phyloP scores from a whole-genome alignment of 177 flowering plant genomes.

The Tripterygium wilfordii region DNA sequence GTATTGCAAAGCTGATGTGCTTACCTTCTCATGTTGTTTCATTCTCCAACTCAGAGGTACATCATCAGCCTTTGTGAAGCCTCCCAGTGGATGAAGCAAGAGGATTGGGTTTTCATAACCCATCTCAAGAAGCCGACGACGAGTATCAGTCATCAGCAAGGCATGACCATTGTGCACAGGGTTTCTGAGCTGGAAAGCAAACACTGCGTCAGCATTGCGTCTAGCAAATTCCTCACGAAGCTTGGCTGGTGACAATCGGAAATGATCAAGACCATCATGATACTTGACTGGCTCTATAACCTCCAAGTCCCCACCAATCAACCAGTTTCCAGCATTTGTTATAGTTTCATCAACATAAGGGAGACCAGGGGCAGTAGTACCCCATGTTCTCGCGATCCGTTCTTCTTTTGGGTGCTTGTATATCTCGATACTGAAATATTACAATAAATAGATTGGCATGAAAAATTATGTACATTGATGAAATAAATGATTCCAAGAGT shows the following conservation, averaged over 20 bases:
- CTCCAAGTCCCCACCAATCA: constrained; percentile 93
- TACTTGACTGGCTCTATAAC: constrained; percentile 84
- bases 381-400: constrained; percentile 94
- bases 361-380: constrained; percentile 84
- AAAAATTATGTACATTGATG: too few species aligned
- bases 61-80: constrained; percentile 58
- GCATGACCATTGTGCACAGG: constrained; percentile 84
- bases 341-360: constrained; percentile 84
- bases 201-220: constrained; percentile 95
- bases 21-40: constrained; percentile 60
- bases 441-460: too few species aligned
- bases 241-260: constrained; percentile 77
- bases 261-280: constrained; percentile 85
- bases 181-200: constrained; percentile 95
- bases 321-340: constrained; percentile 76
- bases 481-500: too few species aligned
- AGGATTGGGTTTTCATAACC: constrained; percentile 53
- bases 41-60: constrained; percentile 56
- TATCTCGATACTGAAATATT: constrained; percentile 67
- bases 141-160: constrained; percentile 55
- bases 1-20: not conserved
- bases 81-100: constrained; percentile 55
- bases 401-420: constrained; percentile 97
- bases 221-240: constrained; percentile 72
- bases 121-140: constrained; percentile 54